phyloP scores from a whole-genome alignment of 106 monocot genomes.

The Dendrobium catenatum region DNA sequence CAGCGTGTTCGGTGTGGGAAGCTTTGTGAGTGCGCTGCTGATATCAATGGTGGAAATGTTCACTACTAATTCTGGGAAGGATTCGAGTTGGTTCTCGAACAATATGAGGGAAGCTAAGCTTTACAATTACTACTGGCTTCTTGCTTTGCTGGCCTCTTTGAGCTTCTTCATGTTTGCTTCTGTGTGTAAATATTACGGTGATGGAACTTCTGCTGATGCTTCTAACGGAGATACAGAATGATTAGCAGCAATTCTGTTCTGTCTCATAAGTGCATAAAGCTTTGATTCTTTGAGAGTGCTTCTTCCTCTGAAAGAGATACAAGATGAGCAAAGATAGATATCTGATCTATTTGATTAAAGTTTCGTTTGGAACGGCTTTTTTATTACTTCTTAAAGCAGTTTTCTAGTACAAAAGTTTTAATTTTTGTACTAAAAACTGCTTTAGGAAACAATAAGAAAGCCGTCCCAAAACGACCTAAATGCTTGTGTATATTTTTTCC shows the following conservation, averaged over 20 bases:
- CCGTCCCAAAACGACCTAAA: no score
- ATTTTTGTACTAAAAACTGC: no score
- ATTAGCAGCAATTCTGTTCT: background rate
- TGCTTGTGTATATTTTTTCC: no score
- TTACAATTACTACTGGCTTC: conserved; percentile 83
- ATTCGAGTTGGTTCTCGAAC: conserved; percentile 65
- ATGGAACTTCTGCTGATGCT: background rate
- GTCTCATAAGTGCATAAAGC: no score
- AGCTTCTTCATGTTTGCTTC: conserved; percentile 62
- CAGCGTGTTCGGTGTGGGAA: conserved; percentile 85
- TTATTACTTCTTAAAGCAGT: no score
- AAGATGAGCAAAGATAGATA: no score
- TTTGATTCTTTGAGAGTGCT: no score
- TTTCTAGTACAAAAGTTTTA: no score
- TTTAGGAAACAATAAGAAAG: no score
- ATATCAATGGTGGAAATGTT: conserved; percentile 49
- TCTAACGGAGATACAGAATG: background rate
- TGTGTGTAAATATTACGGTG: conserved; percentile 37
- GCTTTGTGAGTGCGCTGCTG: conserved; percentile 61
- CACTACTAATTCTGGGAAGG: conserved; percentile 16
- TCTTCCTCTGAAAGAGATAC: no score
- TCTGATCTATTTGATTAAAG: no score
- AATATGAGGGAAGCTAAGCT: conserved; percentile 54
- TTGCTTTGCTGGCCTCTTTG: conserved; percentile 46
- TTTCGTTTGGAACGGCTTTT: no score